Percentiles rank a stretch among this genome's conserved stretches.
Evolutionary conservation across 495 filamentous ascomycete species (phyloP).

Genomic region (Annulohypoxylon nitens): DNA sequence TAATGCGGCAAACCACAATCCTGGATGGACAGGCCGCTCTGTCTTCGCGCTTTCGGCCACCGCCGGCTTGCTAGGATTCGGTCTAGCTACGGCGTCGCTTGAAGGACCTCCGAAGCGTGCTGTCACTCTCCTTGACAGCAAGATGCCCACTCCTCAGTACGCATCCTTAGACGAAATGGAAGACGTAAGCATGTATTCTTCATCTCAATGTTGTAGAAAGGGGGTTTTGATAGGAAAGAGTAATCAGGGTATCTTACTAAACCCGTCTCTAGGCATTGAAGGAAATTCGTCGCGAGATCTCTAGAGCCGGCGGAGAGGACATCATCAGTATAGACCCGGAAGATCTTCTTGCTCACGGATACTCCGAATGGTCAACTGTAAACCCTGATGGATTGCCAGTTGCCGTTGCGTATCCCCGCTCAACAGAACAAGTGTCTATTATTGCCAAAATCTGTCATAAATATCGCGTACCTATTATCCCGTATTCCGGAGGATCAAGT

Average conservation of each 20-base stretch:
- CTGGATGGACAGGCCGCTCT: conserved; percentile 48
- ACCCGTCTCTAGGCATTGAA: conserved; percentile 67
- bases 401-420: conserved; percentile 83
- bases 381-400: conserved; percentile 83
- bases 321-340: conserved; percentile 86
- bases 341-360: conserved; percentile 83
- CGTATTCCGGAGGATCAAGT: conserved; percentile 88
- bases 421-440: conserved; percentile 81
- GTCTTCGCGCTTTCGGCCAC: conserved; percentile 57
- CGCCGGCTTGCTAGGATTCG: conserved; percentile 60
- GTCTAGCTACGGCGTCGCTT: conserved; percentile 47
- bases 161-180: conserved; percentile 65
- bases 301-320: conserved; percentile 64
- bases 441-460: conserved; percentile 86
- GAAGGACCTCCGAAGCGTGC: conserved; percentile 39
- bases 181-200: conserved; percentile 55
- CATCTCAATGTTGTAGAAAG: not conserved
- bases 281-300: conserved; percentile 69
- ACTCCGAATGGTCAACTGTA: conserved; percentile 88
- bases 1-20: conserved; percentile 20
- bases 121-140: conserved; percentile 57
- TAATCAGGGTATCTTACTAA: conserved; percentile 30
- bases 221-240: not conserved
- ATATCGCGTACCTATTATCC: conserved; percentile 86
- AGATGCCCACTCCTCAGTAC: conserved; percentile 57